Percentiles rank a stretch among this genome's conserved stretches.
Evolutionary conservation across 805 yeast species (phyloP).

Genomic region (Cyberlindnera saturnus): DNA sequence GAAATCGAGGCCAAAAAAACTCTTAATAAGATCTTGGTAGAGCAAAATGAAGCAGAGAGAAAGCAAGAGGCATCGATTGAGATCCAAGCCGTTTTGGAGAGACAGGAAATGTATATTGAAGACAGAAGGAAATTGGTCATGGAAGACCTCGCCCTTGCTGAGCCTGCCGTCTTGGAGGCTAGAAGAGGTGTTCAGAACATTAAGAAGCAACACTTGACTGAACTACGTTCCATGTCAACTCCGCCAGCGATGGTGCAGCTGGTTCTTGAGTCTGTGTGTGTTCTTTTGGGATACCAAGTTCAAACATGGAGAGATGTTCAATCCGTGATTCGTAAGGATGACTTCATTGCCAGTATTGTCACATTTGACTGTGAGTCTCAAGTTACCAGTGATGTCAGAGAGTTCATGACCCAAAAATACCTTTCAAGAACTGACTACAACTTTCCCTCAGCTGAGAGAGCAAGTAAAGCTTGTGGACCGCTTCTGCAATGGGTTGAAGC

Average conservation of each 20-base stretch:
- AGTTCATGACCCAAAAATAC: constrained; percentile 52
- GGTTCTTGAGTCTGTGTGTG: constrained; percentile 84
- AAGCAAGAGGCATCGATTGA: constrained; percentile 79
- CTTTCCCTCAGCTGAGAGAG: constrained; percentile 72
- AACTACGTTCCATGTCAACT: constrained; percentile 78
- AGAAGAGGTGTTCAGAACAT: constrained; percentile 86
- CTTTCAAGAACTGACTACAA: constrained; percentile 59
- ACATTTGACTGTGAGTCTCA: constrained; percentile 58
- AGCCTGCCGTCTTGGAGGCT: constrained; percentile 82
- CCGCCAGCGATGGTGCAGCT: constrained; percentile 87
- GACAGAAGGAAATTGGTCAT: constrained; percentile 49
- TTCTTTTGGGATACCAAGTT: constrained; percentile 66
- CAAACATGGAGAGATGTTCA: constrained; percentile 79
- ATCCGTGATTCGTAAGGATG: constrained; percentile 73
- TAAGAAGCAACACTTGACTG: constrained; percentile 87
- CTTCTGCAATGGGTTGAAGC: constrained; percentile 84
- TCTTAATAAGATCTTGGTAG: constrained; percentile 68
- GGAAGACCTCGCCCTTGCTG: constrained; percentile 65
- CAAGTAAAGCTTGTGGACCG: constrained; percentile 95
- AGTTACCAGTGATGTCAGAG: constrained; percentile 47
- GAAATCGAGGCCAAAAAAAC: constrained; percentile 65
- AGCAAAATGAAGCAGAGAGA: constrained; percentile 90
- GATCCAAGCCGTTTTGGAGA: constrained; percentile 61
- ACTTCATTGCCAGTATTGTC: constrained; percentile 79
- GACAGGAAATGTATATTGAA: constrained; percentile 58